Evolutionary conservation across 2,329 filamentous ascomycete species (phyloP).

Genomic region (Escovopsis weberi): DNA sequence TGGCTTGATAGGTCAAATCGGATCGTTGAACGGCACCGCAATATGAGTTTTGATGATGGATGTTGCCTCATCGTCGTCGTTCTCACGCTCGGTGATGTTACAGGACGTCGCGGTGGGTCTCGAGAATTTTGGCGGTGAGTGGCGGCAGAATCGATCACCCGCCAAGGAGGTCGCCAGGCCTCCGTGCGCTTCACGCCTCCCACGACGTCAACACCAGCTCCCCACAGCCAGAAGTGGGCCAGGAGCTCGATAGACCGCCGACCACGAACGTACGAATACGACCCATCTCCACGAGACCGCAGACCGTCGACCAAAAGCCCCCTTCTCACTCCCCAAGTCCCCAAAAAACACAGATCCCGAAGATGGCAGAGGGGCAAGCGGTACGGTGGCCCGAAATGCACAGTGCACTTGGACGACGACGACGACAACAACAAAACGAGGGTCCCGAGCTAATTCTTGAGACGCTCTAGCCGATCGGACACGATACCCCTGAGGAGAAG

Average conservation of each 20-base stretch:
- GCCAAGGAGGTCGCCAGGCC: background rate
- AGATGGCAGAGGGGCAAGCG: constrained; percentile 6
- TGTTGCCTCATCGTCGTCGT: no score
- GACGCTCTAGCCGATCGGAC: constrained; percentile 24
- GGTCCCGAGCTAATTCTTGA: background rate
- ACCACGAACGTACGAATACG: no score
- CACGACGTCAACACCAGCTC: constrained; percentile 5
- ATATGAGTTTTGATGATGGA: no score
- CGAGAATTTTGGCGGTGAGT: constrained; percentile 31
- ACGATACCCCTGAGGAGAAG: constrained; percentile 49
- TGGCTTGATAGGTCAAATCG: no score
- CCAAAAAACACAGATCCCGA: background rate
- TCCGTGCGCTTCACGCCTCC: background rate
- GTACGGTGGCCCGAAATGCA: constrained; percentile 1
- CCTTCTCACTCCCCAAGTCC: no score
- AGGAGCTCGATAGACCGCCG: background rate
- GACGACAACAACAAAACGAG: background rate
- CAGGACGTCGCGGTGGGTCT: constrained; percentile 1
- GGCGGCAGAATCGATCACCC: constrained; percentile 23
- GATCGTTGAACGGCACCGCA: no score
- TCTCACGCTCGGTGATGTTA: no score
- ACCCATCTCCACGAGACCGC: no score
- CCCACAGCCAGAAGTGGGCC: background rate
- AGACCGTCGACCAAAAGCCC: background rate
- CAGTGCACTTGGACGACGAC: background rate